Conservation (phyloP, 164 flowering plant species). For the Annona cherimola region DNA sequence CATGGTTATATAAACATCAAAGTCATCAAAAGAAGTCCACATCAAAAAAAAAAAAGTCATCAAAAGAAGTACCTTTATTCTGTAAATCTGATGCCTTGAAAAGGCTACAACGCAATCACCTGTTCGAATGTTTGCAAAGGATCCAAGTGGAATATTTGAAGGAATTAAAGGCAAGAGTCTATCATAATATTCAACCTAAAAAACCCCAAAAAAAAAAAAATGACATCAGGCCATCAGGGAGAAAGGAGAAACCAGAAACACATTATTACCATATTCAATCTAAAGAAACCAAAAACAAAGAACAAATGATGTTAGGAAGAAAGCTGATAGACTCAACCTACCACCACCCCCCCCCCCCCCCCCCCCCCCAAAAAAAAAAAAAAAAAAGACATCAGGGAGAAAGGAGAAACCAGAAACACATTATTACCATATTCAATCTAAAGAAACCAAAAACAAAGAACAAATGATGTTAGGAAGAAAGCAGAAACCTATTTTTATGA, state of each 20-base stretch:
- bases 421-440: slow-evolving; percentile 72
- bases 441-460: background rate
- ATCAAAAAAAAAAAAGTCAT: background rate
- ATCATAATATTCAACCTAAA: slow-evolving; percentile 71
- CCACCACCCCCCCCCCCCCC: too few species aligned
- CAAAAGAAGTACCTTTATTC: slow-evolving; percentile 41
- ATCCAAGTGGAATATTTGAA: slow-evolving; percentile 55
- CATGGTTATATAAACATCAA: background rate
- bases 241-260: background rate
- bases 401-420: background rate
- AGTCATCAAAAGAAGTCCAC: background rate
- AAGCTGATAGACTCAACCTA: too few species aligned
- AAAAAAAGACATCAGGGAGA: background rate
- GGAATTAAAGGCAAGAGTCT: slow-evolving; percentile 85
- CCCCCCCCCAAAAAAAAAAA: too few species aligned
- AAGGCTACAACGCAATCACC: slow-evolving; percentile 95
- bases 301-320: background rate
- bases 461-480: background rate
- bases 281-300: slow-evolving; percentile 12
- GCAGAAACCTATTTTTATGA: too few species aligned
- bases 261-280: slow-evolving; percentile 66
- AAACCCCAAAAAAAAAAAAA: background rate
- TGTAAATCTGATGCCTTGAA: slow-evolving; percentile 68
- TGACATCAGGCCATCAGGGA: background rate
- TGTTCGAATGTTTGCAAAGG: slow-evolving; percentile 51